A percentile compares a stretch with the other conserved stretches of the same genome.
Evolutionary conservation across 129 eudicot species (phyloP).

Genomic region (Mikania micrantha): DNA sequence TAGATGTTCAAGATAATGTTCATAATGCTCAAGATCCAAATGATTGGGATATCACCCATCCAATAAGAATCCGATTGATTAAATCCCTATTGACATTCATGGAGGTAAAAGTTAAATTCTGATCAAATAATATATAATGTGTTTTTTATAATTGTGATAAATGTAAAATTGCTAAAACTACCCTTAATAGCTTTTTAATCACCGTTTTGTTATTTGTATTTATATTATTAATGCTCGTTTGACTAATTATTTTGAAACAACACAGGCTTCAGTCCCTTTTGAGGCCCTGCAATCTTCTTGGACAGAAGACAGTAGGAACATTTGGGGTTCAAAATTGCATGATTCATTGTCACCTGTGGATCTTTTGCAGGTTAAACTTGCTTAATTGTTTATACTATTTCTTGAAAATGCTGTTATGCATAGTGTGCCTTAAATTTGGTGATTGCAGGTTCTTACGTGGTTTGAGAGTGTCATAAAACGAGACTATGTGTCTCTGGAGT

Average conservation of each 20-base stretch:
- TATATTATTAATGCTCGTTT: neutral
- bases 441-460: conserved; percentile 59
- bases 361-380: conserved; percentile 61
- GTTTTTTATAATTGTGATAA: too few species aligned
- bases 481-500: conserved; percentile 50
- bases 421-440: neutral
- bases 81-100: conserved; percentile 51
- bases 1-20: conserved; percentile 16
- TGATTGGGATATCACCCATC: conserved; percentile 34
- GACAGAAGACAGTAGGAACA: conserved; percentile 43
- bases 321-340: conserved; percentile 69
- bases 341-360: conserved; percentile 46
- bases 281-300: conserved; percentile 71
- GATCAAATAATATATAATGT: too few species aligned
- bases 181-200: neutral
- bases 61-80: conserved; percentile 59
- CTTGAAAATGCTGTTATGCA: neutral
- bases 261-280: conserved; percentile 67
- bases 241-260: neutral
- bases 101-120: conserved; percentile 49
- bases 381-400: neutral
- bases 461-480: conserved; percentile 62
- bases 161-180: too few species aligned
- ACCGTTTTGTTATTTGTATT: neutral
- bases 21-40: neutral